A percentile compares a stretch with the other conserved stretches of the same genome.
phyloP scores from a whole-genome alignment of 2,329 filamentous ascomycete genomes.

The Phaeoacremonium minimum region DNA sequence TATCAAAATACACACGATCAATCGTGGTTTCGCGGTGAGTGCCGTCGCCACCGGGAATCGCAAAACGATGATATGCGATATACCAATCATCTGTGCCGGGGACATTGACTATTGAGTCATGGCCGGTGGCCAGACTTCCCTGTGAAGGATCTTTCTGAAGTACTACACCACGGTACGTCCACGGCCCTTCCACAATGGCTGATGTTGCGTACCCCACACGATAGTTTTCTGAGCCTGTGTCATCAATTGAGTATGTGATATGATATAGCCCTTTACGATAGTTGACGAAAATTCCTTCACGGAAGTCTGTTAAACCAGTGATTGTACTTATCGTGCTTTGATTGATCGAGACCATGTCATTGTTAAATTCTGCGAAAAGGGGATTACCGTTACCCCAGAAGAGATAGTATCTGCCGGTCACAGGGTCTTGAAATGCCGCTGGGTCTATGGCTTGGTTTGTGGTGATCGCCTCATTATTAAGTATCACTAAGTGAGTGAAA shows the following conservation, averaged over 20 bases:
- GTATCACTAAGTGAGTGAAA: no score
- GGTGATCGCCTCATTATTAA: conserved; percentile 40
- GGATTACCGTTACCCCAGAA: conserved; percentile 54
- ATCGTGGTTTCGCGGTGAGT: conserved; percentile 37
- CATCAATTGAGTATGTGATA: conserved; percentile 42
- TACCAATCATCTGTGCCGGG: conserved; percentile 44
- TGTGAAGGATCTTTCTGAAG: conserved; percentile 32
- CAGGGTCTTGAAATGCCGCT: conserved; percentile 55
- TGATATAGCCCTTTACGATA: conserved; percentile 41
- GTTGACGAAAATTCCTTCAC: conserved; percentile 36
- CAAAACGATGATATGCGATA: conserved; percentile 44
- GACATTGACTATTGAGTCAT: conserved; percentile 39
- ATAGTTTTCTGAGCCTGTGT: conserved; percentile 40
- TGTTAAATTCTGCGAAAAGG: conserved; percentile 33
- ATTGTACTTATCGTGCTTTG: conserved; percentile 24
- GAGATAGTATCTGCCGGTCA: conserved; percentile 51
- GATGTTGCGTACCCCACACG: conserved; percentile 41
- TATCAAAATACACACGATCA: conserved; percentile 32
- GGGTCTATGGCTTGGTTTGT: conserved; percentile 53
- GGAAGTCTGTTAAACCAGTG: conserved; percentile 33
- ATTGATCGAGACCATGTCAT: conserved; percentile 41
- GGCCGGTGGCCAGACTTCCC: conserved; percentile 40
- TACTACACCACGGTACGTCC: conserved; percentile 38
- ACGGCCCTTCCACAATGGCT: conserved; percentile 30
- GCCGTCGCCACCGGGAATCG: conserved; percentile 38